Base-by-base conservation (phyloP, 805 yeast species). In the Teunomyces panamensis region DNA sequence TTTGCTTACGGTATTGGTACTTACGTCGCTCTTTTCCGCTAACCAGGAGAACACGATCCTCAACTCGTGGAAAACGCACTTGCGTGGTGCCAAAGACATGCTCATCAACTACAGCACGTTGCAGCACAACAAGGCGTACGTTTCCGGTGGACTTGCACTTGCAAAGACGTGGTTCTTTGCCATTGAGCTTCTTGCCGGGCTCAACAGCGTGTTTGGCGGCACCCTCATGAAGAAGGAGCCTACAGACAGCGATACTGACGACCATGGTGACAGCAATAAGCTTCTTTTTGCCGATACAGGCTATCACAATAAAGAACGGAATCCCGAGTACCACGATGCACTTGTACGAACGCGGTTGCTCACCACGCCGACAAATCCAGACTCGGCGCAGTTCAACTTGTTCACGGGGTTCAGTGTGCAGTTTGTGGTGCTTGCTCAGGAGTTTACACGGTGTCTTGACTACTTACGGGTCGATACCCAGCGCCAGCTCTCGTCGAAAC, bases 271-370 rank as follows among this genome's bases (percentile, higher is more conserved):
- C 32, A 43, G 32, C 14, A 42, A 45, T 42, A 26, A 16, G 9
- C n/a, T 35, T 30, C 53, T 64, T 10, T 65, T 62, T 48, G 45
- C 53, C 3, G 72, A 65, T 39, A 68, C 73, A 0, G 75, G 73
- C 3, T 59, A 61, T 46, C 65, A 64, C 29, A 56, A 55, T 39
- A 54, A 47, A 13, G 53, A 50, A 10, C 39, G 45, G 20, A 65
- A 64, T 45, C 63, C 64, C 2, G 67, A 55, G 26, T 70, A 65
- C 51, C 65, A 67, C 48, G 66, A 62, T 24, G 66, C 71, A 5
- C 55, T 71, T 13, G 56, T 56, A 16, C 50, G 60, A 14, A 58
- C 58, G 3, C 66, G 69, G 24, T 46, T 71, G 35, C 47, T 68
- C 16, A 53, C 60, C 5, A 45, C 47, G 8, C 14, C 48, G 7